phyloP scores from a whole-genome alignment of 495 filamentous ascomycete species.

The Tuber microsphaerosporum region DNA sequence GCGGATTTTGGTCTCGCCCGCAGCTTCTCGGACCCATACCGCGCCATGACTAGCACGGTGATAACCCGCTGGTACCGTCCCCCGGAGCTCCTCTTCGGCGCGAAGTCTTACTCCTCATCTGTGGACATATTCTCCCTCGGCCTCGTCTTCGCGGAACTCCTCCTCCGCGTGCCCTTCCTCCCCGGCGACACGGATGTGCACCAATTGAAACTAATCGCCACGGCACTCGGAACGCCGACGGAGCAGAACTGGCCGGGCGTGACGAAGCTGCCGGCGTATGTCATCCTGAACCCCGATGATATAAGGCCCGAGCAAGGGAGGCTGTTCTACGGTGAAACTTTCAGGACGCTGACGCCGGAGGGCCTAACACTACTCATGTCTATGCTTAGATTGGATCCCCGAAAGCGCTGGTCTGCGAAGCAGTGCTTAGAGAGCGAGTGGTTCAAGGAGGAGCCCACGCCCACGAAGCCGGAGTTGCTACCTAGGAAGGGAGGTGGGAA shows the following conservation, averaged over 20 bases:
- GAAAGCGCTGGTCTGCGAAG: constrained; percentile 66
- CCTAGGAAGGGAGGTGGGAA: constrained; percentile 61
- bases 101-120: constrained; percentile 76
- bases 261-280: constrained; percentile 67
- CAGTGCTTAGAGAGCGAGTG: constrained; percentile 74
- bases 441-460: constrained; percentile 77
- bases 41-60: constrained; percentile 84
- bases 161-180: constrained; percentile 71
- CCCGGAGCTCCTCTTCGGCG: constrained; percentile 85
- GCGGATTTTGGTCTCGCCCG: constrained; percentile 96
- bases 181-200: constrained; percentile 73
- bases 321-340: constrained; percentile 62
- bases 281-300: constrained; percentile 52
- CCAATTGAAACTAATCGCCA: constrained; percentile 70
- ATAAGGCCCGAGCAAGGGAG: constrained; percentile 56
- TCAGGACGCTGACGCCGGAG: constrained; percentile 67
- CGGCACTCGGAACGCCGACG: constrained; percentile 79
- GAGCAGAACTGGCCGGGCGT: constrained; percentile 97
- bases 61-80: constrained; percentile 97
- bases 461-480: constrained; percentile 74
- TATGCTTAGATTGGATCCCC: constrained; percentile 79
- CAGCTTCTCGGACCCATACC: constrained; percentile 78
- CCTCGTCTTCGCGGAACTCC: constrained; percentile 83
- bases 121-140: constrained; percentile 97
- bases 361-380: constrained; percentile 81